phyloP scores from a whole-genome alignment of 2,329 filamentous ascomycete species.

The Zymoseptoria passerinii region DNA sequence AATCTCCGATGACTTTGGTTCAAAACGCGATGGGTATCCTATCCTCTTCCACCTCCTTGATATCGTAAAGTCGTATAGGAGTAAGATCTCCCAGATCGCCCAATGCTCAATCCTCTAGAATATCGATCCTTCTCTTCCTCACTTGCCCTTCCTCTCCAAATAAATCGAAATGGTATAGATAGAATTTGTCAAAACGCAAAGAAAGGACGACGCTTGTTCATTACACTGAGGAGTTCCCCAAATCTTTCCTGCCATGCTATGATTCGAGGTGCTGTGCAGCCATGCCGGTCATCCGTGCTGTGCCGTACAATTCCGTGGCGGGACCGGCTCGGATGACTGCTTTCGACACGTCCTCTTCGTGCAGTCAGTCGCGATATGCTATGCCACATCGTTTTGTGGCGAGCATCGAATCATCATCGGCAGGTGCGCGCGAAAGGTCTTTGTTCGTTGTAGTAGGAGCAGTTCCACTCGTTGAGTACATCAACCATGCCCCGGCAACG shows the following conservation, averaged over 20 bases:
- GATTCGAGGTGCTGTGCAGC: neutral
- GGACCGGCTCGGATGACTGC: neutral
- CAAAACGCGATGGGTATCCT: no score
- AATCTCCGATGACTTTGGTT: no score
- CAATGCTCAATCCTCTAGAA: neutral
- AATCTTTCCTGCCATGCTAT: neutral
- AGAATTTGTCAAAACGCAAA: neutral
- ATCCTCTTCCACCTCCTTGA: neutral
- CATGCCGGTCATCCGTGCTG: neutral
- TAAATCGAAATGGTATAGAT: neutral
- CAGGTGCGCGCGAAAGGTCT: no score
- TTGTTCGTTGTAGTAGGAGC: neutral
- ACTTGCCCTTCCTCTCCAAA: neutral
- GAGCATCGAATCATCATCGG: neutral
- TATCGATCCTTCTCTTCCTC: neutral
- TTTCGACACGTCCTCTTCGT: neutral
- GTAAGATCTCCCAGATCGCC: neutral
- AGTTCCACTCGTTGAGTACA: neutral
- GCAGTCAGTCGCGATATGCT: neutral
- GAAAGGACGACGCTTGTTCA: neutral
- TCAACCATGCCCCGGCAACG: constrained; percentile 17
- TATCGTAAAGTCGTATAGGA: neutral
- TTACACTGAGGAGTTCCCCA: neutral
- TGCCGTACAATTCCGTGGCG: neutral
- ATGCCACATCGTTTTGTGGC: neutral